These are phyloP conservation scores for Colletotrichum cordylinicola DNA, from an alignment of 2,329 filamentous ascomycete genomes.

Conservation along the genomic window DNA sequence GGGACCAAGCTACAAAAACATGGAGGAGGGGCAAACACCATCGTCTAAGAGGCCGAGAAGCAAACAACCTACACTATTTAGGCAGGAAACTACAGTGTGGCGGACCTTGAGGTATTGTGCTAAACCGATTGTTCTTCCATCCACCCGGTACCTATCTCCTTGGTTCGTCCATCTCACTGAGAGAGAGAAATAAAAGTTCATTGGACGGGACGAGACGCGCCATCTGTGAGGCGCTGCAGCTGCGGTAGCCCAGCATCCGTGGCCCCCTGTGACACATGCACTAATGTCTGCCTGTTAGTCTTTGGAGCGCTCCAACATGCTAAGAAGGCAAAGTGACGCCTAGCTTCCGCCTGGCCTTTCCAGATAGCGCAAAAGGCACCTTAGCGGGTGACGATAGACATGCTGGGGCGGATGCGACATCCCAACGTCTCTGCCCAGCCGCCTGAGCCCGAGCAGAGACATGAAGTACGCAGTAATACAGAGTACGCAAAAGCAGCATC, in stretches of 20 bases:
- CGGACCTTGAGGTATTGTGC: background rate
- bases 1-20: background rate
- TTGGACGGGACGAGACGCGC: conserved; percentile 4
- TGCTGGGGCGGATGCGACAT: background rate
- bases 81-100: background rate
- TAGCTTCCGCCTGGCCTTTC: background rate
- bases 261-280: background rate
- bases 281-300: background rate
- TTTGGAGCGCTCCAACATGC: background rate
- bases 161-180: background rate
- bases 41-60: background rate
- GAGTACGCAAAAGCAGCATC: background rate
- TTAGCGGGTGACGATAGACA: background rate
- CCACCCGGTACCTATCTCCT: background rate
- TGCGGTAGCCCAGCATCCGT: background rate
- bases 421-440: background rate
- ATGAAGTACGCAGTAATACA: background rate
- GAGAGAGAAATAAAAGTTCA: background rate
- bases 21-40: background rate
- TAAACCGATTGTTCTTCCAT: background rate
- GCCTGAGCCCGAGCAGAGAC: background rate
- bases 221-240: conserved; percentile 12
- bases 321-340: background rate
- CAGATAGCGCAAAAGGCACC: background rate
- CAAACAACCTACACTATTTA: background rate